A percentile compares a stretch with the other conserved stretches of the same genome.
phyloP scores from a whole-genome alignment of 805 yeast genomes.

The Hanseniaspora nectarophila region DNA sequence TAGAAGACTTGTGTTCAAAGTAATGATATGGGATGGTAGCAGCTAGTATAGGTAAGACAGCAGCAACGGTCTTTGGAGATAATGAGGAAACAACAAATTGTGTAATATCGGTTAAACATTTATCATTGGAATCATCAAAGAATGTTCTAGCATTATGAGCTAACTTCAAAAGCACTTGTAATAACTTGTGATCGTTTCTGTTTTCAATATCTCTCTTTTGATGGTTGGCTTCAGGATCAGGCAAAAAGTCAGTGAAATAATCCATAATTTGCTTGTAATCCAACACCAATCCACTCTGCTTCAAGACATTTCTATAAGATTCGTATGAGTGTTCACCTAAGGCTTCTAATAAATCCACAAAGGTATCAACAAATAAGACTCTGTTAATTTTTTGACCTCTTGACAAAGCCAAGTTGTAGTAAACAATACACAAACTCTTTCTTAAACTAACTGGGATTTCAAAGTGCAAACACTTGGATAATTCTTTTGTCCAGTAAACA shows the following conservation, averaged over 20 bases:
- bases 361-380: slow-evolving; percentile 48
- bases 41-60: slow-evolving; percentile 41
- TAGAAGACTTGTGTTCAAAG: slow-evolving; percentile 31
- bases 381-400: slow-evolving; percentile 59
- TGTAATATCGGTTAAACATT: slow-evolving; percentile 37
- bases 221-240: slow-evolving; percentile 39
- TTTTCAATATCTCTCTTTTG: slow-evolving; percentile 29
- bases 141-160: slow-evolving; percentile 45
- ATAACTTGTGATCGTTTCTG: slow-evolving; percentile 36
- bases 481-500: slow-evolving; percentile 77
- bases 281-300: slow-evolving; percentile 25
- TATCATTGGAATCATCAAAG: slow-evolving; percentile 34
- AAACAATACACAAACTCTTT: slow-evolving; percentile 52
- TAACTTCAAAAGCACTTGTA: slow-evolving; percentile 38
- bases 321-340: slow-evolving; percentile 28
- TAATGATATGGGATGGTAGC: slow-evolving; percentile 40
- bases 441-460: slow-evolving; percentile 61
- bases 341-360: slow-evolving; percentile 40
- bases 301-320: slow-evolving; percentile 24
- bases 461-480: slow-evolving; percentile 61
- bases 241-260: slow-evolving; percentile 30
- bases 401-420: slow-evolving; percentile 56
- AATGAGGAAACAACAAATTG: slow-evolving; percentile 40
- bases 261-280: slow-evolving; percentile 30
- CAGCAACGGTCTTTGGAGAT: slow-evolving; percentile 41